Evolutionary conservation across 805 yeast genomes (phyloP).

Genomic region (Ogataea trehaloabstinens): DNA sequence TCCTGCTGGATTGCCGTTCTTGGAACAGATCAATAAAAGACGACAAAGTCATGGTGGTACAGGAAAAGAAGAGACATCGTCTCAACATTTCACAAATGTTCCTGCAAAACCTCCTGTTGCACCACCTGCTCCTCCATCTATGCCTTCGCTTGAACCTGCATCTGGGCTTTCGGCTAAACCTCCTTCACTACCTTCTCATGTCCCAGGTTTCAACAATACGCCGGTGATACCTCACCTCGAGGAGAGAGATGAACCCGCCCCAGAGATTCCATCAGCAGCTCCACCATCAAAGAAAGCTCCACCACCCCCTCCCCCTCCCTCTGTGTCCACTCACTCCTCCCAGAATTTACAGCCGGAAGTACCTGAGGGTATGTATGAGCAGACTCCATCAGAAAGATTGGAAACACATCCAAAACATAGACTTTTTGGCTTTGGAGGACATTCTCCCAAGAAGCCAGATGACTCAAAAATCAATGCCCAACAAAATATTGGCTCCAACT

Average conservation of each 20-base stretch:
- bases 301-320: conserved; percentile 30
- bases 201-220: neutral
- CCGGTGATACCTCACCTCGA: neutral
- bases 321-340: conserved; percentile 9
- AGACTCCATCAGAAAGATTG: conserved; percentile 25
- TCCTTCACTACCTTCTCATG: neutral
- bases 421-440: conserved; percentile 16
- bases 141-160: neutral
- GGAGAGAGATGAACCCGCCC: neutral
- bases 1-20: conserved; percentile 1
- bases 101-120: neutral
- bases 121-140: neutral
- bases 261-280: conserved; percentile 7
- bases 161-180: neutral
- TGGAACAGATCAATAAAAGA: conserved; percentile 1
- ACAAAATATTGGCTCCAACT: conserved; percentile 46
- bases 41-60: neutral
- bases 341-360: neutral
- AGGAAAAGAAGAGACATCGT: neutral
- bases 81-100: neutral
- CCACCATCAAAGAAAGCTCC: conserved; percentile 17
- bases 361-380: conserved; percentile 11
- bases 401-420: conserved; percentile 16
- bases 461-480: conserved; percentile 36
- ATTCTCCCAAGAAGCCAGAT: conserved; percentile 27